phyloP scores from a whole-genome alignment of 352 stramenopile genomes.

The Phytophthora parvispora region DNA sequence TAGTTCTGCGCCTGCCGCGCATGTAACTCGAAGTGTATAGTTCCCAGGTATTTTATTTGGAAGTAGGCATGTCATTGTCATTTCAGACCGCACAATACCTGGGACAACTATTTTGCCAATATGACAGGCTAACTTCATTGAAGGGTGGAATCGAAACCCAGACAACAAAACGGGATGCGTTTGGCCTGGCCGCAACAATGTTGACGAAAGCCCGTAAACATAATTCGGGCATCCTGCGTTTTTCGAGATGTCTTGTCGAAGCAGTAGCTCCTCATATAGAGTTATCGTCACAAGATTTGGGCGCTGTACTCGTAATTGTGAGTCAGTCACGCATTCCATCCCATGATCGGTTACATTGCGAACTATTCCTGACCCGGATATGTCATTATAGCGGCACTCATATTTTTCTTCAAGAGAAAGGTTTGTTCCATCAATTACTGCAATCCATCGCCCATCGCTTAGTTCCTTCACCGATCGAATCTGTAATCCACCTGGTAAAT shows the following conservation, averaged over 20 bases:
- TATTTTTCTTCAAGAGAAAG: constrained; percentile 23
- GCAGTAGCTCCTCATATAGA: constrained; percentile 18
- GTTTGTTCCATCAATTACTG: constrained; percentile 17
- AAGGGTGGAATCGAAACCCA: constrained; percentile 35
- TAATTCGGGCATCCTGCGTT: constrained; percentile 24
- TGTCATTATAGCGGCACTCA: constrained; percentile 37
- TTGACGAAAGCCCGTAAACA: constrained; percentile 22
- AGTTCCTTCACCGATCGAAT: constrained; percentile 18
- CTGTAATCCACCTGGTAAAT: constrained; percentile 3
- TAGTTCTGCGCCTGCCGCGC: constrained; percentile 1
- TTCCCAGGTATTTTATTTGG: constrained; percentile 39
- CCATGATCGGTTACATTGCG: constrained; percentile 15
- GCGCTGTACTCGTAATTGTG: background rate
- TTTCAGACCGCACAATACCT: constrained; percentile 36
- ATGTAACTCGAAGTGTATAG: constrained; percentile 46
- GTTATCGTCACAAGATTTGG: constrained; percentile 24
- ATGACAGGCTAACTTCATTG: constrained; percentile 36
- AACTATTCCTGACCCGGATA: constrained; percentile 10
- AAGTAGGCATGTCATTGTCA: constrained; percentile 30
- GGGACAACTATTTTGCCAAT: constrained; percentile 9
- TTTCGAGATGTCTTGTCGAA: constrained; percentile 18
- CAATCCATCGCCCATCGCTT: constrained; percentile 12
- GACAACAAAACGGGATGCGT: constrained; percentile 30
- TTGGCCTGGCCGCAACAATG: constrained; percentile 18
- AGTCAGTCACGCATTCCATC: constrained; percentile 26